Base-by-base conservation (phyloP, 2,329 filamentous ascomycete genomes). In the Penicillium griseofulvum region DNA sequence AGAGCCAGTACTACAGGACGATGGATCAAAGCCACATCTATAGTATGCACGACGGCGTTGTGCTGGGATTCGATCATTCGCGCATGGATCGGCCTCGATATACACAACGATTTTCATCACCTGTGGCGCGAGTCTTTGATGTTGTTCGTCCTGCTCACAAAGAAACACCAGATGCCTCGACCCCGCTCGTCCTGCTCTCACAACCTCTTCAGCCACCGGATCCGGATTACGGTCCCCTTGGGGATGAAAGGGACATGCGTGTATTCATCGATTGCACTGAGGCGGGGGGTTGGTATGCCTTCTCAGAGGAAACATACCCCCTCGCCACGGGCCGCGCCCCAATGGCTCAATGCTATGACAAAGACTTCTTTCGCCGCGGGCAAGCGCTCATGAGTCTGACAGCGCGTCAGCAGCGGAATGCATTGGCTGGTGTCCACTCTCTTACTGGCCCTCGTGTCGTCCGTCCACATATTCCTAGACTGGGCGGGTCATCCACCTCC, bases 1-100 rank as follows among this genome's bases (percentile, higher is more conserved):
- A 91, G 65, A 84, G 84, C 47, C 91, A 97, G 68, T 94, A 97
- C 68, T 83, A 83, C 14, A 76, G 80, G 11, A 91, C 91, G 0
- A 87, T 92, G 69, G 92, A 97, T 71, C 87, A 89, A 63, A 89
- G 88, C 58, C 97, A 97, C 74, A 87, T 97, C 48, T 93, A 93
- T 62, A 90, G 88, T 62, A 86, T 87, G 64, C 89, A 91, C 65
- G 90, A 97, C 64, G 94, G 94, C 39, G 85, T 87, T 36, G 84
- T 96, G 2, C 87, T 92, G 65, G 89, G 90, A 0, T 87, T 94
- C 57, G 89, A 93, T 64, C 84, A 89, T 61, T 83, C 82, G 16
- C 71, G 73, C 69, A 78, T 62, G 62, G 79, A 80, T 19, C 77
- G 79, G 3, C 81, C 83, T 10, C 77, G 86, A 0, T 91, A 90